These are phyloP conservation scores for Kuraishia ogatae DNA, from an alignment of 805 yeast species.

Conservation along the genomic window DNA sequence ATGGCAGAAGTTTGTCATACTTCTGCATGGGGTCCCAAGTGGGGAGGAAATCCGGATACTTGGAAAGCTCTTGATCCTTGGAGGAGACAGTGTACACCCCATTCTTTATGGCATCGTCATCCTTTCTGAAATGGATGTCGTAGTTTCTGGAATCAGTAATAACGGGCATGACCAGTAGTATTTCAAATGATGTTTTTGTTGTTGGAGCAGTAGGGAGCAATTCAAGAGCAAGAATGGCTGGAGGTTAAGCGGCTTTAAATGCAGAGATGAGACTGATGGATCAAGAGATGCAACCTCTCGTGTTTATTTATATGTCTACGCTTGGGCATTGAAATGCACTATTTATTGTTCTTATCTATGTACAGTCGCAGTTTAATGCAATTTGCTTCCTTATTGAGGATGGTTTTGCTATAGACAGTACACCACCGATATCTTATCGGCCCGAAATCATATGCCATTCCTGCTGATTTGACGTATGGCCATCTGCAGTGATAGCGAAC, in stretches of 20 bases:
- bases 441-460: not conserved
- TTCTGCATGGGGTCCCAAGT: slow-evolving; percentile 58
- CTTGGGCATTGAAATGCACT: not conserved
- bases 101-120: slow-evolving; percentile 36
- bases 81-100: slow-evolving; percentile 40
- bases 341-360: not conserved
- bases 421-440: too few species aligned
- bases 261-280: not conserved
- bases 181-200: too few species aligned
- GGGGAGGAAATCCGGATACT: slow-evolving; percentile 53
- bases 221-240: not conserved
- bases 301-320: not conserved
- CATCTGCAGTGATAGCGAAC: not conserved
- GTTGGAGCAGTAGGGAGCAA: too few species aligned
- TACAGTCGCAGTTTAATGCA: too few species aligned
- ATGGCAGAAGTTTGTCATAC: slow-evolving; percentile 38
- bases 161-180: not conserved
- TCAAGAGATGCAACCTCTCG: not conserved
- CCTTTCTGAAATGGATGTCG: slow-evolving; percentile 41
- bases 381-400: not conserved
- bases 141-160: slow-evolving; percentile 10
- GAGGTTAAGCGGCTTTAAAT: not conserved
- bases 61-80: slow-evolving; percentile 24
- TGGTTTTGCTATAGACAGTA: not conserved
- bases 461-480: not conserved